Evolutionary conservation across 2,329 filamentous ascomycete species (phyloP).

Genomic region (Sclerotinia subarctica): DNA sequence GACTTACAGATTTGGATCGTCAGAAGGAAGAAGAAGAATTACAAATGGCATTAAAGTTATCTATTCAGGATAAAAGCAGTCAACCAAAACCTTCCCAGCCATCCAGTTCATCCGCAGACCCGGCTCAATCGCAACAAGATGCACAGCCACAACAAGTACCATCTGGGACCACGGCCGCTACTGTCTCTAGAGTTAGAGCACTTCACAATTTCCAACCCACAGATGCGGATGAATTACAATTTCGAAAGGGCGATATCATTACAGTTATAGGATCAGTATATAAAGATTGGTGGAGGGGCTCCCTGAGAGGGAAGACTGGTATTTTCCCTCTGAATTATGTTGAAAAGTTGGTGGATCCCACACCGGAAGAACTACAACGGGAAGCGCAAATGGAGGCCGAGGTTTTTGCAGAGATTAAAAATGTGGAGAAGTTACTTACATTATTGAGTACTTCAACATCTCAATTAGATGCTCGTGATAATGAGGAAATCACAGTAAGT

Average conservation of each 20-base stretch:
- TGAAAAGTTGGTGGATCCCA: constrained; percentile 93
- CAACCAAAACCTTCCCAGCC: constrained; percentile 44
- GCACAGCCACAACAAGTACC: constrained; percentile 55
- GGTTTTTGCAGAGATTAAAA: constrained; percentile 73
- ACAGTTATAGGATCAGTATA: constrained; percentile 96
- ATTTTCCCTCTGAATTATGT: constrained; percentile 99
- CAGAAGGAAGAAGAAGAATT: constrained; percentile 96
- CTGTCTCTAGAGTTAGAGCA: constrained; percentile 88
- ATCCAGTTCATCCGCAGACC: constrained; percentile 41
- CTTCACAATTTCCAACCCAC: constrained; percentile 94
- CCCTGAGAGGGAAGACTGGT: constrained; percentile 87
- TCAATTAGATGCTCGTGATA: constrained; percentile 79
- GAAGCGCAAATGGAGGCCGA: constrained; percentile 94
- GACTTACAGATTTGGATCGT: constrained; percentile 84
- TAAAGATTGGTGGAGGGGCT: constrained; percentile 99
- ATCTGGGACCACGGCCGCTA: constrained; percentile 89
- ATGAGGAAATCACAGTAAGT: constrained; percentile 87
- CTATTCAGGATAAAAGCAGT: constrained; percentile 79
- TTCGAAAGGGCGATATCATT: constrained; percentile 95
- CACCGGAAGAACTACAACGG: constrained; percentile 86
- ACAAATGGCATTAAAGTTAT: constrained; percentile 91
- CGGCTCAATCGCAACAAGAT: constrained; percentile 42
- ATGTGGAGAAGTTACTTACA: constrained; percentile 79
- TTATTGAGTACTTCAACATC: constrained; percentile 83
- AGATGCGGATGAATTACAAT: constrained; percentile 90